Evolutionary conservation across 768 basidiomycete species (phyloP).

Genomic region (Mycena metata): DNA sequence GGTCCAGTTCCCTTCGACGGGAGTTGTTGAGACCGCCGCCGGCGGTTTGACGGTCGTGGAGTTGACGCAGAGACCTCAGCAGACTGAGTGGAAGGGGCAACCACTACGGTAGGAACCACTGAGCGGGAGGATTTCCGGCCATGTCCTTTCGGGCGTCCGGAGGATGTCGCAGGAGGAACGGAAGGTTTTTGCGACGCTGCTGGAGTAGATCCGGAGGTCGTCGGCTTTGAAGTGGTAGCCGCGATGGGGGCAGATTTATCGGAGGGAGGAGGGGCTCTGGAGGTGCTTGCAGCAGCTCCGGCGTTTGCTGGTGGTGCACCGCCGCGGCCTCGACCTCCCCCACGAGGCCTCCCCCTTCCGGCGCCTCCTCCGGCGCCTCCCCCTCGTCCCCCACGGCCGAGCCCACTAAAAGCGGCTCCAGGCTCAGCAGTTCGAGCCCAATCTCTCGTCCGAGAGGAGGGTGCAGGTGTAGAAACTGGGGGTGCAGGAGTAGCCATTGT

Average conservation of each 20-base stretch:
- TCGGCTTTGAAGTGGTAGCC: conserved; percentile 17
- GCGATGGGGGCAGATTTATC: conserved; percentile 16
- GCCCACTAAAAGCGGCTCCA: conserved; percentile 62
- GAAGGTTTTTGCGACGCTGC: conserved; percentile 38
- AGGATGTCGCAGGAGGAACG: conserved; percentile 31
- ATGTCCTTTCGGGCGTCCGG: conserved; percentile 45
- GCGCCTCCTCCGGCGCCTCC: conserved; percentile 46
- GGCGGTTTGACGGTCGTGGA: conserved; percentile 60
- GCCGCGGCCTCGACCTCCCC: conserved; percentile 50
- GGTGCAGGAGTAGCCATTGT: conserved; percentile 61
- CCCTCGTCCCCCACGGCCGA: conserved; percentile 51
- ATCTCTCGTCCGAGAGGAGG: conserved; percentile 52
- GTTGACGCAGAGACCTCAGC: conserved; percentile 45
- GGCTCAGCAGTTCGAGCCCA: conserved; percentile 64
- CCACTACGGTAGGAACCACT: conserved; percentile 45
- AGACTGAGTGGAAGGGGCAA: conserved; percentile 41
- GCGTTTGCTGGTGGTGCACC: conserved; percentile 26
- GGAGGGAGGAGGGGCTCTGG: conserved; percentile 25
- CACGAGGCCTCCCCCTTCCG: conserved; percentile 49
- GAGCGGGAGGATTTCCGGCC: conserved; percentile 52
- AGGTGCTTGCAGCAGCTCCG: conserved; percentile 39
- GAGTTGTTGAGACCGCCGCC: conserved; percentile 63
- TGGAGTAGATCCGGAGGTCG: conserved; percentile 18
- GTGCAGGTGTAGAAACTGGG: conserved; percentile 31
- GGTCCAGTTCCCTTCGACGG: conserved; percentile 44